Evolutionary conservation across 106 monocot species (phyloP), one percentile per base, ranked within the genome.

Genomic region (Allium fistulosum): DNA sequence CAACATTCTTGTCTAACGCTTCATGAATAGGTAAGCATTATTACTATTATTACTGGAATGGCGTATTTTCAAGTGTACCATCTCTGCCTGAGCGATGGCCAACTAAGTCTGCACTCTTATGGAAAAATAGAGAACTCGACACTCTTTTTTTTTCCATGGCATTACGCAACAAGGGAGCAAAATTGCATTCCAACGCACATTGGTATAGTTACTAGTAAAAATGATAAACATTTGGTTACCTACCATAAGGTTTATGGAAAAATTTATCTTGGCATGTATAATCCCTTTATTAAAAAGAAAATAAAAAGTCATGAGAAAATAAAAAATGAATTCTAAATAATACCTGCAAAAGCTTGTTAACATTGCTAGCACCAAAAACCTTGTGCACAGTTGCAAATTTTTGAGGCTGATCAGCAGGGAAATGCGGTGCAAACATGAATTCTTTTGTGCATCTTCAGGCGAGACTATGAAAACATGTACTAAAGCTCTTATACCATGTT

Each of bases 1-100:
- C n/a, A n/a, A n/a, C n/a, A n/a, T n/a, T n/a, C n/a, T n/a, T n/a
- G n/a, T n/a, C n/a, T n/a, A n/a, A n/a, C n/a, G n/a, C n/a, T n/a
- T n/a, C n/a, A n/a, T n/a, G n/a, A n/a, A n/a, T n/a, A n/a, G n/a
- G n/a, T 69, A 62, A 28, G 73, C 77, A 11, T 78, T 59, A 28
- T 28, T 28, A 28, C 28, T 28, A 28, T 28, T 28, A 28, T 28
- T 28, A 28, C 28, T 3, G 28, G 28, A 28, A 13, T 80, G 74
- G 15, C 71, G 69, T 66, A 76, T 77, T 18, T 51, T 68, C 51
- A 84, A 71, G 74, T 71, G 79, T 26, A 84, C 66, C 66, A 75
- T 77, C 71, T 84, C 84, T 13, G 80, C 84, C 71, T 81, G 84
- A 10, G 80, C 80, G 4, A 80, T 22, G 62, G 84, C 84, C 52